Evolutionary conservation across 495 filamentous ascomycete genomes (phyloP).

Genomic region (Aspergillus sclerotioniger): DNA sequence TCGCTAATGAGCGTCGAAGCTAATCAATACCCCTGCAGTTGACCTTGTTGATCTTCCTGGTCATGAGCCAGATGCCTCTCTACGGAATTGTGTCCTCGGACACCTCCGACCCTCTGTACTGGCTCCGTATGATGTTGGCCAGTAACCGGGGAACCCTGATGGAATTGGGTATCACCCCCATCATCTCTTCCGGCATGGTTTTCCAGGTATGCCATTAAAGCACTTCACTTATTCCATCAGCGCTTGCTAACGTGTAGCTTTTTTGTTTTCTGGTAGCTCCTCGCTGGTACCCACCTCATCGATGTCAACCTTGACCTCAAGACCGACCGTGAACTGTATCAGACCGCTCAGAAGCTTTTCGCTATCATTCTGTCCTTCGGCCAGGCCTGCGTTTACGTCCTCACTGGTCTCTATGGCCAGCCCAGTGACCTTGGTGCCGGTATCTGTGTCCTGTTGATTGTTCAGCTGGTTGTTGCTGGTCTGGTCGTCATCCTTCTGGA

Average conservation of each 20-base stretch:
- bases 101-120: conserved; percentile 96
- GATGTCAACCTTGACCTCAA: conserved; percentile 99
- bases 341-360: conserved; percentile 99
- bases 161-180: conserved; percentile 98
- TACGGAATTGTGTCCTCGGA: conserved; percentile 97
- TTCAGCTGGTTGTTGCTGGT: conserved; percentile 94
- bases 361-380: conserved; percentile 97
- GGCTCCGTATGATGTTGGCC: conserved; percentile 99
- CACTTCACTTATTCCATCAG: not conserved
- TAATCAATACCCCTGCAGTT: conserved; percentile 53
- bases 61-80: conserved; percentile 99
- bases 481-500: conserved; percentile 99
- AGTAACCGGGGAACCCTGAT: conserved; percentile 98
- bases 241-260: conserved; percentile 1
- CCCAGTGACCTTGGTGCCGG: conserved; percentile 95
- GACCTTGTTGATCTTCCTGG: conserved; percentile 96
- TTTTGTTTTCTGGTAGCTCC: conserved; percentile 53
- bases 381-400: conserved; percentile 93
- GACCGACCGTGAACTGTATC: conserved; percentile 98
- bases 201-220: conserved; percentile 67
- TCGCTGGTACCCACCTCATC: conserved; percentile 98
- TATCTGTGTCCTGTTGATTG: conserved; percentile 94
- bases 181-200: conserved; percentile 99
- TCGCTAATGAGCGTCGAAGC: conserved; percentile 18
- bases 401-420: conserved; percentile 96